Base-by-base conservation (phyloP, 176 grass and related monocot species). In the Tillandsia leiboldiana region DNA sequence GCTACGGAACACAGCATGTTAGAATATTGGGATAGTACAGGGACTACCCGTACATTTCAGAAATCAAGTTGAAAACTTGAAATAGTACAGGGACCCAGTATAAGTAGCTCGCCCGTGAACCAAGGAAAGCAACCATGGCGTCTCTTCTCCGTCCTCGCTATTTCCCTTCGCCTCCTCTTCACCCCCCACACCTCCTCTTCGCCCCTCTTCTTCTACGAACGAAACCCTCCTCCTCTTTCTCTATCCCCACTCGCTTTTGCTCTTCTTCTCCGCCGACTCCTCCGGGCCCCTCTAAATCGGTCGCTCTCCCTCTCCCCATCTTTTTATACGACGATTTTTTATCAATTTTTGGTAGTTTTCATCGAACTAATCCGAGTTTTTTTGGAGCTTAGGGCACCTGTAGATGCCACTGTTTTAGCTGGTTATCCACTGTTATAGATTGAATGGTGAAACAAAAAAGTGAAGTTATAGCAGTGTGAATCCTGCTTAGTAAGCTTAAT, bases 91-190 rank as follows among this genome's bases (percentile, higher is more conserved):
- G 33, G 2, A 42, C 33, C 33, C 33, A 7, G 33, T 42, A 7
- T 42, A 42, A 42, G 33, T 42, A 42, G 7, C 0, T 42, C 33
- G 33, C 33, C 3, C 33, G 7, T 42, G 33, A 42, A 42, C 33
- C 33, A 42, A 42, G 33, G 3, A 42, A 7, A 42, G 7, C 33
- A 42, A 42, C 70, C 50, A 87, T 83, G 80, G 72, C 80, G 62
- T 83, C 80, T 23, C 68, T 82, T 24, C 84, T 87, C 53, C 84
- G 76, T 53, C 68, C 79, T 72, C 76, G 68, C 47, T 67, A 9
- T 20, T 63, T 71, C 28, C 2, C 72, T 26, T 68, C 72, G 15
- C 68, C 20, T 20, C 56, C 17, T 56, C 53, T 72, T 23, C 50
- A 28, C 14, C 62, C 27, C 18, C 48, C 20, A 17, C 48, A 71